Conservation (phyloP, 2,329 filamentous ascomycete genomes). For the Helotiales sp. region DNA sequence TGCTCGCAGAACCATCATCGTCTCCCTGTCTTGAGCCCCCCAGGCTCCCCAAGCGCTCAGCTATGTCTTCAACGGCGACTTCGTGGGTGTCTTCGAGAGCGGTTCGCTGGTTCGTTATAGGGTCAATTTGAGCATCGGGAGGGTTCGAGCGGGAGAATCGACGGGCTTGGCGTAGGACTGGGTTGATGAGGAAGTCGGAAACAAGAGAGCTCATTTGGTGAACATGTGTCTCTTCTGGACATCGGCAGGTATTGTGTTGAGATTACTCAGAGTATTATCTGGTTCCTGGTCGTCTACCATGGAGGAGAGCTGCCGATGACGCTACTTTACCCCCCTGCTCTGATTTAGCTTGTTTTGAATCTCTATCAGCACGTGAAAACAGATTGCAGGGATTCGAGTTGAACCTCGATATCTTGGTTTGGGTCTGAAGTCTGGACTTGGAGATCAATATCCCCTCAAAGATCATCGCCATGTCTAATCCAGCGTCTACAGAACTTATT, state of each 20-base stretch:
- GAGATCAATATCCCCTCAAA: neutral
- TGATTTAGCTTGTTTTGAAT: neutral
- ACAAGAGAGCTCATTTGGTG: slow-evolving; percentile 65
- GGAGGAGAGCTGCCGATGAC: slow-evolving; percentile 19
- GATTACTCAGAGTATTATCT: neutral
- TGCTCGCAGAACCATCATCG: slow-evolving; percentile 2
- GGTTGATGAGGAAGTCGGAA: slow-evolving; percentile 68
- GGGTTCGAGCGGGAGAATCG: slow-evolving; percentile 57
- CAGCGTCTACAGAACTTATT: slow-evolving; percentile 48
- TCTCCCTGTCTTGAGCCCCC: slow-evolving; percentile 3
- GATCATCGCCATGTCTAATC: slow-evolving; percentile 25
- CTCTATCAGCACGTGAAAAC: slow-evolving; percentile 13
- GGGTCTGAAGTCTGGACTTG: neutral
- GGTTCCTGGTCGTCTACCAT: neutral
- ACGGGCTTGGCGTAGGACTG: slow-evolving; percentile 68
- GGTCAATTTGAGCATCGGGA: slow-evolving; percentile 46
- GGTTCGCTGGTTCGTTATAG: slow-evolving; percentile 33
- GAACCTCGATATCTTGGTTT: neutral
- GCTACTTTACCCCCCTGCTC: slow-evolving; percentile 17
- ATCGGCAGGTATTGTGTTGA: slow-evolving; percentile 1
- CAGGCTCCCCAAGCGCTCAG: slow-evolving; percentile 29
- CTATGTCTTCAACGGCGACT: slow-evolving; percentile 35
- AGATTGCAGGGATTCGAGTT: neutral
- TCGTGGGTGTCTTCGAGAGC: slow-evolving; percentile 29
- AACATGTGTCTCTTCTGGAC: slow-evolving; percentile 28